A percentile compares a stretch with the other conserved stretches of the same genome.
Conservation (phyloP, 1,284 basidiomycete genomes). For the Golubevia pallescens region DNA sequence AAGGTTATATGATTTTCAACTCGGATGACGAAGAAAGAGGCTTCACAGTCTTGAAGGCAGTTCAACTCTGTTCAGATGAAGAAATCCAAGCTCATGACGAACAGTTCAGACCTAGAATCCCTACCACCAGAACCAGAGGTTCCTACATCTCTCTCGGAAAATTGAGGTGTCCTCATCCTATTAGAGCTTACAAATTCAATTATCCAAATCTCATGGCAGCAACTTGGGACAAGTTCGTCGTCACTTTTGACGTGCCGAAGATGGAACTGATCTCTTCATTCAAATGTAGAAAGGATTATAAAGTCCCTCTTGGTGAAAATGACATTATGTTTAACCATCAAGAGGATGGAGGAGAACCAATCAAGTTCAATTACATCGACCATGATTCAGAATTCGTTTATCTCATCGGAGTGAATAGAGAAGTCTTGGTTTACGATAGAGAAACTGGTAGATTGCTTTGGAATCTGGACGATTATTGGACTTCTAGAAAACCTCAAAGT, state of each 20-base stretch:
- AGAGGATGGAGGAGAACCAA: slow-evolving; percentile 19
- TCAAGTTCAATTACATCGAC: slow-evolving; percentile 33
- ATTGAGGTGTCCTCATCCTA: slow-evolving; percentile 19
- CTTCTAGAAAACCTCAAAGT: slow-evolving; percentile 6
- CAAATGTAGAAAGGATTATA: slow-evolving; percentile 15
- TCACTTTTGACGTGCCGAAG: slow-evolving; percentile 27
- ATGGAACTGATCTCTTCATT: slow-evolving; percentile 23
- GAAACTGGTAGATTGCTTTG: slow-evolving; percentile 21
- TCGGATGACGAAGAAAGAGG: slow-evolving; percentile 20
- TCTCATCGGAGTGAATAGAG: slow-evolving; percentile 28
- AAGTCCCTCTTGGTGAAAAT: too few species aligned
- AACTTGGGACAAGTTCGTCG: slow-evolving; percentile 25
- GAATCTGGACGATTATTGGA: slow-evolving; percentile 34
- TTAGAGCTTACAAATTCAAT: slow-evolving; percentile 44
- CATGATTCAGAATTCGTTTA: slow-evolving; percentile 50
- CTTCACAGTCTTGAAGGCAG: slow-evolving; percentile 48
- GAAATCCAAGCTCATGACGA: slow-evolving; percentile 12
- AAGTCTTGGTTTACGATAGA: slow-evolving; percentile 32
- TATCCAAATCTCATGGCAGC: slow-evolving; percentile 34
- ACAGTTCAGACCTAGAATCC: too few species aligned
- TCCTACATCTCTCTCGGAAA: slow-evolving; percentile 24
- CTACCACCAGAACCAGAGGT: slow-evolving; percentile 16
- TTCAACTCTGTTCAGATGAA: slow-evolving; percentile 26
- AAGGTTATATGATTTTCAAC: slow-evolving; percentile 48
- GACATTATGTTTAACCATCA: slow-evolving; percentile 11